Percentiles rank a stretch among this genome's conserved stretches.
These are phyloP conservation scores for Sungouiella thailandica DNA, from an alignment of 805 yeast genomes.

Conservation along the genomic window DNA sequence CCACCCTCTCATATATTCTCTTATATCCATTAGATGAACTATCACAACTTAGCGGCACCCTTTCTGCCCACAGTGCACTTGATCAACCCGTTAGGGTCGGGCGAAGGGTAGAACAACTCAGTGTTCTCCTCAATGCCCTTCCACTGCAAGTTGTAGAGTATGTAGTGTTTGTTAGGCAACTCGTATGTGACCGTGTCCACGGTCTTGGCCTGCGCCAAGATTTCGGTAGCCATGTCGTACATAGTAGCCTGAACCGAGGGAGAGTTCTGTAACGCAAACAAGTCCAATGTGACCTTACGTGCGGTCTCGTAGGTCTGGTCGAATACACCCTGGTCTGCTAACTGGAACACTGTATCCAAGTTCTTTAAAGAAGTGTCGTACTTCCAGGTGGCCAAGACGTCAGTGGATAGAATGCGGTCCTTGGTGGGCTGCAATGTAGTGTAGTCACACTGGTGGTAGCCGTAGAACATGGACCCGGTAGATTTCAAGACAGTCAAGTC, in stretches of 20 bases:
- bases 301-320: conserved; percentile 62
- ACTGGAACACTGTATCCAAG: conserved; percentile 43
- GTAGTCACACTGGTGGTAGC: conserved; percentile 80
- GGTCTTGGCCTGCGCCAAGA: conserved; percentile 52
- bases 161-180: conserved; percentile 90
- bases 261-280: conserved; percentile 81
- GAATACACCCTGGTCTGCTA: conserved; percentile 59
- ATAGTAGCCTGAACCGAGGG: conserved; percentile 96
- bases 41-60: conserved; percentile 46
- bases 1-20: too few relatives aligned
- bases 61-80: conserved; percentile 78
- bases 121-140: conserved; percentile 77
- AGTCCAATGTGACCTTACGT: conserved; percentile 63
- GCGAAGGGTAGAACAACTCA: conserved; percentile 81
- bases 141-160: conserved; percentile 77
- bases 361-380: conserved; percentile 45
- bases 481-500: conserved; percentile 83
- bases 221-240: conserved; percentile 83
- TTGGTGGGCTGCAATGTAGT: conserved; percentile 80
- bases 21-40: too few relatives aligned
- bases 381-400: conserved; percentile 69
- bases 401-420: conserved; percentile 86
- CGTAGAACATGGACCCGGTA: conserved; percentile 90
- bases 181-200: conserved; percentile 65
- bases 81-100: conserved; percentile 92